These are phyloP conservation scores for Omphalea diandra DNA, from an alignment of 441 rosid genomes.

Conservation along the genomic window DNA sequence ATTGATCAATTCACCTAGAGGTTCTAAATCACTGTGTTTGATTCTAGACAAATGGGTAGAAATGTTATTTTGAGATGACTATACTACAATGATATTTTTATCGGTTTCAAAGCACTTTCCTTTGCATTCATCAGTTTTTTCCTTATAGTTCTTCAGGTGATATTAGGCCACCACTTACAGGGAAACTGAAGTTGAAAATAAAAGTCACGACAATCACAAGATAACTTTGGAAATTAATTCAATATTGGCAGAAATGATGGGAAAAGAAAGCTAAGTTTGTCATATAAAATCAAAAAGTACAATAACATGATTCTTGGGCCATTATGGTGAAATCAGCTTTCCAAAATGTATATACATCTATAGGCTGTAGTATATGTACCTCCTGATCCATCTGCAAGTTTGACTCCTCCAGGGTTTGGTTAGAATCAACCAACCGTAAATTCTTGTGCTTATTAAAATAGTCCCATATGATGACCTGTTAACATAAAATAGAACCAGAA, in stretches of 20 bases:
- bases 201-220: neutral
- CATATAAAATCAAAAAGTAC: neutral
- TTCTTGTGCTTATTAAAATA: slow-evolving; percentile 51
- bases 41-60: neutral
- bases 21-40: neutral
- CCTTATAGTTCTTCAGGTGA: neutral
- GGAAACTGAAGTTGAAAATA: neutral
- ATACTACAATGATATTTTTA: neutral
- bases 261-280: neutral
- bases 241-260: neutral
- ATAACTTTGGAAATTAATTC: neutral
- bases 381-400: slow-evolving; percentile 76
- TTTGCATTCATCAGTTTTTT: neutral
- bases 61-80: neutral
- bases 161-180: neutral
- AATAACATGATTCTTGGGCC: neutral
- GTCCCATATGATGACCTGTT: slow-evolving; percentile 70
- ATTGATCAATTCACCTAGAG: neutral
- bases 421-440: slow-evolving; percentile 38
- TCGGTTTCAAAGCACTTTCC: neutral
- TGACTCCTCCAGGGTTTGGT: slow-evolving; percentile 53
- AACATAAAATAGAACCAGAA: slow-evolving; percentile 20
- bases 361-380: slow-evolving; percentile 49
- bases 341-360: neutral
- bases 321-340: neutral